A percentile compares a stretch with the other conserved stretches of the same genome.
These are phyloP conservation scores for Paracorniculantispora psalliotae DNA, from an alignment of 2,329 filamentous ascomycete species.

Conservation along the genomic window DNA sequence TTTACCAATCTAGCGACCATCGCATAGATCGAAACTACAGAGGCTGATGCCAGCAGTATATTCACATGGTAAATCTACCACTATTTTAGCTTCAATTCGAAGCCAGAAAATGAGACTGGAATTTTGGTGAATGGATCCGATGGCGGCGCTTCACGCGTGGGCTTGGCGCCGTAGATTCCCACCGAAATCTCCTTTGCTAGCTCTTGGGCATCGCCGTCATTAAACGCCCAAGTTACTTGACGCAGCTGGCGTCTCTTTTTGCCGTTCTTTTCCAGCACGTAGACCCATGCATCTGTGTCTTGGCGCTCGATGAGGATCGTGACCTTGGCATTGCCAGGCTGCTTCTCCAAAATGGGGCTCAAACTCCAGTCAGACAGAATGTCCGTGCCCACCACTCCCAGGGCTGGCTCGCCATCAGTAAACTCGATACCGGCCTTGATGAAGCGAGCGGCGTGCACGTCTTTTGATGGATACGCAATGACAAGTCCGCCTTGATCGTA, in stretches of 20 bases:
- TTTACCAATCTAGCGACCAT: background rate
- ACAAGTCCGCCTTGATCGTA: constrained; percentile 19
- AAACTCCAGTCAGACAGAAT: constrained; percentile 18
- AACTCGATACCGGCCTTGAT: constrained; percentile 19
- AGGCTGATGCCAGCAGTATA: background rate
- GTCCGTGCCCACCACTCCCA: constrained; percentile 17
- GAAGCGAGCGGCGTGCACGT: constrained; percentile 12
- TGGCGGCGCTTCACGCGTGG: constrained; percentile 15
- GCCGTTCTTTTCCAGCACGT: constrained; percentile 12
- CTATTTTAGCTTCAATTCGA: constrained; percentile 9
- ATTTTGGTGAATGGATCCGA: constrained; percentile 13
- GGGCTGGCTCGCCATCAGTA: constrained; percentile 14
- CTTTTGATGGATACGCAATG: constrained; percentile 11
- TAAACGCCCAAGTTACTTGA: constrained; percentile 18
- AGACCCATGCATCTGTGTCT: constrained; percentile 17
- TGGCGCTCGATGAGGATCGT: constrained; percentile 16
- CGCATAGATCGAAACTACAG: background rate
- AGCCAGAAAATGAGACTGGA: constrained; percentile 15
- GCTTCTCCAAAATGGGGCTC: constrained; percentile 14
- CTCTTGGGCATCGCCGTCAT: constrained; percentile 14
- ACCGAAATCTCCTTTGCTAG: constrained; percentile 13
- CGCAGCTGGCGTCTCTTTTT: constrained; percentile 13
- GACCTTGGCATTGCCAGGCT: constrained; percentile 11
- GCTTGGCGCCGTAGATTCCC: constrained; percentile 18
- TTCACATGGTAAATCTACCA: background rate